Percentiles rank a stretch among this genome's conserved stretches.
phyloP scores from a whole-genome alignment of 78 protist species.

The Polysphondylium violaceum region DNA sequence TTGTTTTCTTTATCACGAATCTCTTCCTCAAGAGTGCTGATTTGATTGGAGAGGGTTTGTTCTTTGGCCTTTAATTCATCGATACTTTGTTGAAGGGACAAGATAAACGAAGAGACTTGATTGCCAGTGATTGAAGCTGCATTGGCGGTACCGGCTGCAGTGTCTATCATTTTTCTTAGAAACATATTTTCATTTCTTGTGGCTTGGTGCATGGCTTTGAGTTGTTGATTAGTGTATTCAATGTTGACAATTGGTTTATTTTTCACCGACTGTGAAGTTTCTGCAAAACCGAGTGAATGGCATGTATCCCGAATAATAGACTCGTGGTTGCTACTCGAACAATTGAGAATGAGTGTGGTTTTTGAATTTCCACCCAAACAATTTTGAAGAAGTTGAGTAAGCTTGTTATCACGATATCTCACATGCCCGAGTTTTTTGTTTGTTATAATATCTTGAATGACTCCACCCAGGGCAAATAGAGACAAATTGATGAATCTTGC shows the following conservation, averaged over 20 bases:
- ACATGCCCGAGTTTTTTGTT: constrained; percentile 40
- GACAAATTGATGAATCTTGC: constrained; percentile 89
- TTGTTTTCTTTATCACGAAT: neutral
- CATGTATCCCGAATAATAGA: constrained; percentile 17
- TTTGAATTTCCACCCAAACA: constrained; percentile 93
- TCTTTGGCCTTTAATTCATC: neutral
- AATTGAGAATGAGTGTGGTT: constrained; percentile 87
- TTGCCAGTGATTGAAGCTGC: neutral
- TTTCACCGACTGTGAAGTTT: constrained; percentile 21
- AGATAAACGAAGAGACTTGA: neutral
- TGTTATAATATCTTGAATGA: constrained; percentile 80
- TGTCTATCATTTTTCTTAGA: neutral
- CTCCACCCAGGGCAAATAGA: constrained; percentile 90
- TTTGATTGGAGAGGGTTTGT: neutral
- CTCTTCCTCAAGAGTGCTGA: neutral
- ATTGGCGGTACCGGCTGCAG: neutral
- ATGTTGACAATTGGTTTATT: constrained; percentile 31
- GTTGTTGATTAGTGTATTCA: constrained; percentile 9
- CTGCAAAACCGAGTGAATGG: constrained; percentile 14
- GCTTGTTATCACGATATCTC: constrained; percentile 88
- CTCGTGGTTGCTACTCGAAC: constrained; percentile 37
- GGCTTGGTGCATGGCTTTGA: neutral
- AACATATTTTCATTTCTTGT: neutral
- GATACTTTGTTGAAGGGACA: neutral
- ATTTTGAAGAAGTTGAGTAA: constrained; percentile 86